Percentiles rank a stretch among this genome's conserved stretches.
phyloP scores from a whole-genome alignment of 2,329 filamentous ascomycete genomes.

The Fusarium anguioides region DNA sequence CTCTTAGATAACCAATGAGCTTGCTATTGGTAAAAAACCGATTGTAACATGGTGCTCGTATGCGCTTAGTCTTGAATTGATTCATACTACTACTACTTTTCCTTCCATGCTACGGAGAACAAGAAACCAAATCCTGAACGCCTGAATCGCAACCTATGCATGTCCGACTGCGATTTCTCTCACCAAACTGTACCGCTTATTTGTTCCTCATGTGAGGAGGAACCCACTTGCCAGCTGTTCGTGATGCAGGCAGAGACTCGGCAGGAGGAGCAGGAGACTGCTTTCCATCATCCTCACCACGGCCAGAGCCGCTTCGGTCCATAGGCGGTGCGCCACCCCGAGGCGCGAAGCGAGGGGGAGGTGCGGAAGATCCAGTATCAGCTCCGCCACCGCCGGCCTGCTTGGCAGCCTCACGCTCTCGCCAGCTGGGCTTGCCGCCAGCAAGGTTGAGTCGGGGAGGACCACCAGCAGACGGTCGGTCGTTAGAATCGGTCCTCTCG shows the following conservation, averaged over 20 bases:
- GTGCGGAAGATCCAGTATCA: constrained; percentile 49
- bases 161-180: constrained; percentile 35
- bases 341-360: constrained; percentile 54
- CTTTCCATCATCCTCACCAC: constrained; percentile 52
- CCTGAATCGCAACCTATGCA: constrained; percentile 49
- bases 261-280: constrained; percentile 56
- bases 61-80: constrained; percentile 44
- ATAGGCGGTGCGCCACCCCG: constrained; percentile 56
- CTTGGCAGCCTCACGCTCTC: constrained; percentile 74
- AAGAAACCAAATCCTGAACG: constrained; percentile 53
- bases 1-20: constrained; percentile 19
- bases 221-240: constrained; percentile 69
- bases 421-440: constrained; percentile 73
- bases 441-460: constrained; percentile 72
- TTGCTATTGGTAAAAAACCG: background rate
- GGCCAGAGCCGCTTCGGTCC: constrained; percentile 57
- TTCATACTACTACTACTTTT: constrained; percentile 46
- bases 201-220: constrained; percentile 59
- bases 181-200: constrained; percentile 34
- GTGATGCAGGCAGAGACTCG: constrained; percentile 64
- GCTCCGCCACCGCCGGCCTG: constrained; percentile 51
- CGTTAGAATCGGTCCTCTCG: constrained; percentile 62
- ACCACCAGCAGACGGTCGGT: constrained; percentile 55
- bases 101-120: constrained; percentile 43
- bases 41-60: constrained; percentile 42